Evolutionary conservation across 2,329 filamentous ascomycete genomes (phyloP), one percentile per base, ranked within the genome.

Genomic region (Cytospora piceae): DNA sequence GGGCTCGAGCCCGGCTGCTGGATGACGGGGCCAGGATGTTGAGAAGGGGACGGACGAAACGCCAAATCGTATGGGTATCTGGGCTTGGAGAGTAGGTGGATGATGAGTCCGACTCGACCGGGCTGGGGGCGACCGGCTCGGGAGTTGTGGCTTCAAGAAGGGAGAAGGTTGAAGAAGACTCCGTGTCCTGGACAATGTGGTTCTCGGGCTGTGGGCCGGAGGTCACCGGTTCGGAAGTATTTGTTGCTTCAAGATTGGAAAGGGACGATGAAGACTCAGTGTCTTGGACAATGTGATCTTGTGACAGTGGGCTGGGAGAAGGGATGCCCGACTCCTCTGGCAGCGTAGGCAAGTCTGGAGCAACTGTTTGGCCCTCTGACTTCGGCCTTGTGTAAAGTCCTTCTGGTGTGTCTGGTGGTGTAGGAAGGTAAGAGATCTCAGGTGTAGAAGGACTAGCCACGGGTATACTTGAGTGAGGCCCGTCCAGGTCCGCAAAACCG

Each of bases 381-480:
- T 24, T 31, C 31, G 27, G 20, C 2, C 31, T 32, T 7, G 24
- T 54, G 24, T 20, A 54, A 4, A 31, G 31, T 4, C 14, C 3
- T 15, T 29, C 52, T 31, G 52, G 52, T 9, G 52, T 54, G 12
- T 31, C 24, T 17, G 27, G 52, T 54, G 22, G 52, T 32, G 52
- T 54, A 20, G 52, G 52, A 12, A 54, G 24, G 52, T 54, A 17
- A 20, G 27, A 20, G 27, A 31, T 32, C 20, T 54, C 15, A 54
- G 52, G 52, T 31, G 52, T 54, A 54, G 52, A 29, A 17, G 52
- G 24, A 54, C 15, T 31, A 20, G 52, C 52, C 27, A 54, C 52
- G 52, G 31, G 17, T 3, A 9, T 20, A 17, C 24, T 31, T 32
- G 20, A 31, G 27, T 20, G 31, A 54, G 52, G 24, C 34, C 34